Evolutionary conservation across 306 rosid species (phyloP).

Genomic region (Quercus engelmannii): DNA sequence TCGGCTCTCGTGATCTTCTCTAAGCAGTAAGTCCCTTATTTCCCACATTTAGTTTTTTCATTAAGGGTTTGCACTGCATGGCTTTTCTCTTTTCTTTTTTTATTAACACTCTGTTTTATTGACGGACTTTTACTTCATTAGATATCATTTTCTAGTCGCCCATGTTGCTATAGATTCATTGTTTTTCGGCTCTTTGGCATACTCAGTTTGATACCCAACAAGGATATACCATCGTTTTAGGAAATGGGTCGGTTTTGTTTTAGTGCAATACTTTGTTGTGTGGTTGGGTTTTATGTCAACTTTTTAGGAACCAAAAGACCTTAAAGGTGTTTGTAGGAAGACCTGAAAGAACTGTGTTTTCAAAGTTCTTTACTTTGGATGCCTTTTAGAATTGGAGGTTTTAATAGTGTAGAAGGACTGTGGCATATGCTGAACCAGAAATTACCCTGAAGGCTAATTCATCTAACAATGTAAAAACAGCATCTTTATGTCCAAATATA

Average conservation of each 20-base stretch:
- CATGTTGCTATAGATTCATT: background rate
- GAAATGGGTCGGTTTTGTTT: background rate
- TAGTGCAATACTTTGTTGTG: background rate
- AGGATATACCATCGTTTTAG: background rate
- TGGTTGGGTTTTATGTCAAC: background rate
- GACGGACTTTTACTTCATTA: too few relatives aligned
- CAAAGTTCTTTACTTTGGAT: background rate
- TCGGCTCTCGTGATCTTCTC: background rate
- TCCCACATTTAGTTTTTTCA: background rate
- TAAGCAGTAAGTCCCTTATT: background rate
- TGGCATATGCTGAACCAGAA: background rate
- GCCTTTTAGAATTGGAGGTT: background rate
- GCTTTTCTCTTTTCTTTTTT: background rate
- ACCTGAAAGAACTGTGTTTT: background rate
- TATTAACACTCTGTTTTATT: background rate
- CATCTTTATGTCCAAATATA: background rate
- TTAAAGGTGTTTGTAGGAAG: slow-evolving; percentile 24
- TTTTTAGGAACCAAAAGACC: background rate
- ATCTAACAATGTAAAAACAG: background rate
- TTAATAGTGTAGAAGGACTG: background rate
- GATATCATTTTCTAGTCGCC: background rate
- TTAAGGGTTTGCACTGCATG: background rate
- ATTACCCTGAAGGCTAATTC: background rate
- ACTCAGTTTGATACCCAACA: background rate
- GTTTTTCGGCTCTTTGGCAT: background rate